Conservation (phyloP, 176 grass and related monocot species). For the Rhynchospora tenuis region DNA sequence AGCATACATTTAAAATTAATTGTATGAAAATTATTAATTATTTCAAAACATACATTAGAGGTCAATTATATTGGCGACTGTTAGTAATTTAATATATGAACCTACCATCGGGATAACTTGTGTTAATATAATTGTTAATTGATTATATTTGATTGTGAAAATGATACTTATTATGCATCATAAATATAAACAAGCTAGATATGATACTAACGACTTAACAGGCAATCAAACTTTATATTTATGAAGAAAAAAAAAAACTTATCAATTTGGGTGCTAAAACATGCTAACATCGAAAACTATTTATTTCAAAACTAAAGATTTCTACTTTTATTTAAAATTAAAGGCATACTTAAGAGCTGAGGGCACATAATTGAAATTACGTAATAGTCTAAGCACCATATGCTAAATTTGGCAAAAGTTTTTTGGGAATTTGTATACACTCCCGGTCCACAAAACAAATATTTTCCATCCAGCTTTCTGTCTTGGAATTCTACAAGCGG, state of each 20-base stretch:
- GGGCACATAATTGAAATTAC: neutral
- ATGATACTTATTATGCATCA: neutral
- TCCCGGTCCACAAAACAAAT: slow-evolving; percentile 8
- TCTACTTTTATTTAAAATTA: neutral
- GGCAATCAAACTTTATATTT: too few relatives aligned
- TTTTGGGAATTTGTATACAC: slow-evolving; percentile 1
- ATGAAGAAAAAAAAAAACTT: too few relatives aligned
- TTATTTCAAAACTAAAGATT: neutral
- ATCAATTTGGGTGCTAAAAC: too few relatives aligned
- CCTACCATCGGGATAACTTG: neutral
- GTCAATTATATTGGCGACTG: neutral
- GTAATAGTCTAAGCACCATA: neutral
- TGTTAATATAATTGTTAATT: neutral
- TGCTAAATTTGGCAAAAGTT: neutral
- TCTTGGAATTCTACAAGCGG: slow-evolving; percentile 28
- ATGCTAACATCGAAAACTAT: too few relatives aligned
- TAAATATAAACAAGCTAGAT: too few relatives aligned
- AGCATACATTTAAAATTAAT: neutral
- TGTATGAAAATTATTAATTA: neutral
- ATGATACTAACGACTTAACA: too few relatives aligned
- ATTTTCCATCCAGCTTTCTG: slow-evolving; percentile 1
- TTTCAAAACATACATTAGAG: neutral
- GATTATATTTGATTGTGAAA: neutral
- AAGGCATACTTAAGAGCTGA: neutral
- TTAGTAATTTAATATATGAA: neutral